phyloP scores from a whole-genome alignment of 805 yeast species.

The Komagataella populi region DNA sequence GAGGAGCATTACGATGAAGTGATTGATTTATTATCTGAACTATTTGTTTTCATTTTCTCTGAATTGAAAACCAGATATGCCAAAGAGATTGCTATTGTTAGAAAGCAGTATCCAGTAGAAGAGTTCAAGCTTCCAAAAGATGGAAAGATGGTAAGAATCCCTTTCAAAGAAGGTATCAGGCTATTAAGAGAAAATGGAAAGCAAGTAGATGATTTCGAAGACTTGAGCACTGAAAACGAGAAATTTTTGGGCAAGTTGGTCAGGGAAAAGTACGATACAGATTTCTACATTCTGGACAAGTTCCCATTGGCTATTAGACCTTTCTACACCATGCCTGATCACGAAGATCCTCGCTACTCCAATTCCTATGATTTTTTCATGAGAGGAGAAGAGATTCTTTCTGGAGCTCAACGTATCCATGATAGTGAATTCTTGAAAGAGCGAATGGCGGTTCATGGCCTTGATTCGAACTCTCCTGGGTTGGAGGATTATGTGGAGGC shows the following conservation, averaged over 20 bases:
- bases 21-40: slow-evolving; percentile 34
- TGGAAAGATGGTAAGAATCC: slow-evolving; percentile 85
- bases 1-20: slow-evolving; percentile 98
- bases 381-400: slow-evolving; percentile 98
- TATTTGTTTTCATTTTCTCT: slow-evolving; percentile 80
- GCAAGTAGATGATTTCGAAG: slow-evolving; percentile 78
- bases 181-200: slow-evolving; percentile 81
- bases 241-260: slow-evolving; percentile 84
- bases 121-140: slow-evolving; percentile 90
- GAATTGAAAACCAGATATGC: slow-evolving; percentile 71
- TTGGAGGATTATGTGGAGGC: slow-evolving; percentile 86
- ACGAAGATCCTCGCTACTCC: slow-evolving; percentile 83
- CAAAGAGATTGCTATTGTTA: slow-evolving; percentile 75
- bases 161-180: slow-evolving; percentile 82
- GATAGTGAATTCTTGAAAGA: slow-evolving; percentile 72
- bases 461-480: slow-evolving; percentile 73
- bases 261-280: slow-evolving; percentile 90
- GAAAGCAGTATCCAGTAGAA: slow-evolving; percentile 94
- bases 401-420: slow-evolving; percentile 99
- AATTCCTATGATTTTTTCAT: slow-evolving; percentile 98
- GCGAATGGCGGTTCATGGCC: slow-evolving; percentile 74
- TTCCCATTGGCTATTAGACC: slow-evolving; percentile 97
- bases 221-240: slow-evolving; percentile 88
- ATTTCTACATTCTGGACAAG: slow-evolving; percentile 94
- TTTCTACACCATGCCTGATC: slow-evolving; percentile 98